These are phyloP conservation scores for Aspergillus hortae DNA, from an alignment of 2,329 filamentous ascomycete genomes.

Conservation along the genomic window DNA sequence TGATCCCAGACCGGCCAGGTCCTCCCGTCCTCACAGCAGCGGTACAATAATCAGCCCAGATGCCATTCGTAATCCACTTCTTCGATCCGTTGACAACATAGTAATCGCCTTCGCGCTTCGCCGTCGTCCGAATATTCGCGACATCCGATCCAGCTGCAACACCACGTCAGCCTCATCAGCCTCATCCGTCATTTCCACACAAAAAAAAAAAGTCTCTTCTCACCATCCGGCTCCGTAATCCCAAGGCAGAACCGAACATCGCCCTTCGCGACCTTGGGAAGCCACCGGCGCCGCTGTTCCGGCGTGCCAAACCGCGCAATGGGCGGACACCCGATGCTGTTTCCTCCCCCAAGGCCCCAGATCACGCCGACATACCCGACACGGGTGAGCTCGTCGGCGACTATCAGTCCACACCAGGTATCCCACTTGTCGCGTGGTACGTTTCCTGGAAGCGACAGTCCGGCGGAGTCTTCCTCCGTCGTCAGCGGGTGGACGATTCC, in stretches of 20 bases:
- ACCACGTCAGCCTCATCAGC: slow-evolving; percentile 14
- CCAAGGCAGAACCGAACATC: slow-evolving; percentile 61
- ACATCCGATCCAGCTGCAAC: slow-evolving; percentile 58
- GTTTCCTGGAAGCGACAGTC: slow-evolving; percentile 42
- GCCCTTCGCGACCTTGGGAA: slow-evolving; percentile 57
- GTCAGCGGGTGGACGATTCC: slow-evolving; percentile 34
- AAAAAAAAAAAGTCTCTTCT: slow-evolving; percentile 3
- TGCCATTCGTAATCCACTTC: slow-evolving; percentile 65
- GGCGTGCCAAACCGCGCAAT: slow-evolving; percentile 60
- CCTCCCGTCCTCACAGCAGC: slow-evolving; percentile 60
- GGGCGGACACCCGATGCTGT: slow-evolving; percentile 61
- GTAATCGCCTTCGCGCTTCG: slow-evolving; percentile 46
- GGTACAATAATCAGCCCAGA: slow-evolving; percentile 60
- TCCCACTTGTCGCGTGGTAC: slow-evolving; percentile 51
- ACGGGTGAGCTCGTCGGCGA: slow-evolving; percentile 54
- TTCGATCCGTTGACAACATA: slow-evolving; percentile 66
- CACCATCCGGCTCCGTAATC: slow-evolving; percentile 61
- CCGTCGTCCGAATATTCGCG: slow-evolving; percentile 60
- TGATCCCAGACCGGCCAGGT: slow-evolving; percentile 57
- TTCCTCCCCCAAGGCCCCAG: slow-evolving; percentile 57
- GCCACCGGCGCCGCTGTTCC: slow-evolving; percentile 57
- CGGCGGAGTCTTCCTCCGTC: slow-evolving; percentile 37
- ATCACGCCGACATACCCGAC: slow-evolving; percentile 57
- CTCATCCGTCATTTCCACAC: not conserved
- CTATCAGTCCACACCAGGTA: slow-evolving; percentile 55